Base-by-base conservation (phyloP, 1,284 basidiomycete species). In the Apiotrichum brassicae region DNA sequence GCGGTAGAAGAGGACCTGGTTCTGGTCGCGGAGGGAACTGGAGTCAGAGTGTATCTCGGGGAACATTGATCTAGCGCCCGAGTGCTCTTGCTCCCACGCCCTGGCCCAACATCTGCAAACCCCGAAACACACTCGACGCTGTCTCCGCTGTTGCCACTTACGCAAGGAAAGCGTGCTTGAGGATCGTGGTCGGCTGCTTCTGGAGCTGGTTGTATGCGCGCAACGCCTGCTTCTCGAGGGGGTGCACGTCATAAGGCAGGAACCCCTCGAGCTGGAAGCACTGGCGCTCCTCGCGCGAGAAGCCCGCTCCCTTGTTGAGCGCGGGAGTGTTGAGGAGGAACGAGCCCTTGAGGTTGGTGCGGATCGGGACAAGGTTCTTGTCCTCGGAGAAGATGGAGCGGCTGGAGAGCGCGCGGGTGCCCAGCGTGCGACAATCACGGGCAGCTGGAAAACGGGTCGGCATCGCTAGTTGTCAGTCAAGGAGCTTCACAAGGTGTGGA, bases 211-310 rank as follows among this genome's bases (percentile, higher is more conserved):
- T 78, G 62, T 83, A 86, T 0, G 86, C 86, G 38, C 86, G 75
- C 37, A 77, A 68, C 63, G 61, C 55, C 69, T 90, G 87, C 60
- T 86, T 81, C 50, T 89, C 84, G 30, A 90, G 77, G 18, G 79
- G 79, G 67, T 87, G 85, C 38, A 87, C 78, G 49, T 81, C 79
- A 58, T 79, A 81, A 1, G 88, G 89, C 3, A 93, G 75, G 33
- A 86, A 81, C 3, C 86, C 87, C n/a, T 79, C 79, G 3, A 92
- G 76, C 5, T 84, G 84, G 54, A 92, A 86, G 3, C 77, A 77
- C 16, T 58, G 48, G 46, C 88, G 79, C 70, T 90, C 87, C 43
- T 80, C 75, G 12, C 75, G 59, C 0, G 82, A 82, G 67, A 91
- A 92, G 11, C 81, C 87, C 1, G 84, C 86, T 38, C 86, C 77